These are phyloP conservation scores for Clonostachys solani DNA, from an alignment of 2,329 filamentous ascomycete species.

Conservation along the genomic window DNA sequence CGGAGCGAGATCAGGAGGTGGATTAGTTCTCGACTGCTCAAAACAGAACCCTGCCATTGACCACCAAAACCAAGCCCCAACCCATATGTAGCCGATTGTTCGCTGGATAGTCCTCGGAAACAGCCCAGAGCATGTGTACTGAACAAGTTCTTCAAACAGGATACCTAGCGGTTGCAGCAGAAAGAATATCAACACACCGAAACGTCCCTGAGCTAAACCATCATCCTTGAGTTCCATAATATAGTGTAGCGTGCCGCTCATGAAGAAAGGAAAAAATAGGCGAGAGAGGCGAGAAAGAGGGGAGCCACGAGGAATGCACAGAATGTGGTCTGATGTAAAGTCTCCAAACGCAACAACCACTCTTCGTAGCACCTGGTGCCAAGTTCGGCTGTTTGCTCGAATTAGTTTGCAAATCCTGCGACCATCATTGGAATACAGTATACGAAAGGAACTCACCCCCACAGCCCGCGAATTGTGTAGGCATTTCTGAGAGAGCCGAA, in stretches of 20 bases:
- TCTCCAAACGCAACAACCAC: conserved; percentile 1
- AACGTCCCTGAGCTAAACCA: neutral
- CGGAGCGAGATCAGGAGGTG: too few species aligned
- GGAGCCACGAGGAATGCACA: neutral
- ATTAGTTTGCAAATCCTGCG: neutral
- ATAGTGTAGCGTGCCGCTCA: conserved; percentile 3
- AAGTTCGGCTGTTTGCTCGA: neutral
- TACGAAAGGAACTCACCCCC: conserved; percentile 3
- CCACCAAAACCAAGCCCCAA: conserved; percentile 1
- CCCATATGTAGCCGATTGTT: conserved; percentile 2
- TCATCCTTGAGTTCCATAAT: neutral
- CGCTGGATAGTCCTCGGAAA: neutral
- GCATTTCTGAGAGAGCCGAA: neutral
- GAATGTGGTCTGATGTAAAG: conserved; percentile 3
- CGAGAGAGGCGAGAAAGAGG: conserved; percentile 2
- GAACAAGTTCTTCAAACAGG: conserved; percentile 5
- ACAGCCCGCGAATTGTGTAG: conserved; percentile 5
- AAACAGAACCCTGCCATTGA: neutral
- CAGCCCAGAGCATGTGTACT: neutral
- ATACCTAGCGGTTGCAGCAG: conserved; percentile 4
- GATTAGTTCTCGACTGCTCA: too few species aligned
- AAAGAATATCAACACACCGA: conserved; percentile 2
- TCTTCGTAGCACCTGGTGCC: conserved; percentile 6
- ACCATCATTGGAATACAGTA: neutral
- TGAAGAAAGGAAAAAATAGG: conserved; percentile 4